A percentile compares a stretch with the other conserved stretches of the same genome.
Evolutionary conservation across 306 rosid species (phyloP).

Genomic region (Cicer chorassanicum): DNA sequence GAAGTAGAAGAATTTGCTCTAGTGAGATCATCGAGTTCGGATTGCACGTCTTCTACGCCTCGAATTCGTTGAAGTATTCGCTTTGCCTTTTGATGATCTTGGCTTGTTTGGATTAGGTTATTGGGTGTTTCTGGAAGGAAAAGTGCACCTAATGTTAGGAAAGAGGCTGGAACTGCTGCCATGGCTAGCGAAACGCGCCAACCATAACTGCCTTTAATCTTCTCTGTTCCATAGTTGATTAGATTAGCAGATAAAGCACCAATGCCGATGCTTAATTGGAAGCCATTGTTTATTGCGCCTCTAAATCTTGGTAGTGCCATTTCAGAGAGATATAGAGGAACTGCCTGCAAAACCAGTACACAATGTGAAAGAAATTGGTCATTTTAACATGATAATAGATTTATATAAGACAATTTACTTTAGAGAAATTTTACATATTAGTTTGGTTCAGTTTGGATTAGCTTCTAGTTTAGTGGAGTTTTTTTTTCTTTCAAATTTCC

Average conservation of each 20-base stretch:
- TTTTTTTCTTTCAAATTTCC: not conserved
- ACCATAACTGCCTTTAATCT: slow-evolving; percentile 68
- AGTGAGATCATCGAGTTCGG: slow-evolving; percentile 53
- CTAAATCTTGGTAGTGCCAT: slow-evolving; percentile 75
- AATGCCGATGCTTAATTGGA: slow-evolving; percentile 75
- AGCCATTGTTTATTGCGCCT: slow-evolving; percentile 82
- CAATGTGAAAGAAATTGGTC: not conserved
- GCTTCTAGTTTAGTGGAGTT: not conserved
- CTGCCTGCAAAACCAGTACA: slow-evolving; percentile 56
- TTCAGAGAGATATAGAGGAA: slow-evolving; percentile 79
- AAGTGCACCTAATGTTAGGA: slow-evolving; percentile 69
- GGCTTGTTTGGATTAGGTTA: slow-evolving; percentile 65
- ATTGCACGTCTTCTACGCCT: slow-evolving; percentile 54
- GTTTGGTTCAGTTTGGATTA: not conserved
- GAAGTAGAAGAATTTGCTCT: slow-evolving; percentile 47
- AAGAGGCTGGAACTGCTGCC: slow-evolving; percentile 73
- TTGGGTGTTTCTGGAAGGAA: slow-evolving; percentile 90
- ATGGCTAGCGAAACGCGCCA: slow-evolving; percentile 79
- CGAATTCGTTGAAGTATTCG: slow-evolving; percentile 58
- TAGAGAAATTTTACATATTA: not conserved
- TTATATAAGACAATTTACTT: not conserved
- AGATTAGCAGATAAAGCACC: slow-evolving; percentile 67
- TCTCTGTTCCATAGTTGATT: slow-evolving; percentile 73
- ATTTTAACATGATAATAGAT: not conserved
- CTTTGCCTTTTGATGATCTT: slow-evolving; percentile 57